Evolutionary conservation across 805 yeast genomes (phyloP).

Genomic region (Nakazawaea ishiwadae): DNA sequence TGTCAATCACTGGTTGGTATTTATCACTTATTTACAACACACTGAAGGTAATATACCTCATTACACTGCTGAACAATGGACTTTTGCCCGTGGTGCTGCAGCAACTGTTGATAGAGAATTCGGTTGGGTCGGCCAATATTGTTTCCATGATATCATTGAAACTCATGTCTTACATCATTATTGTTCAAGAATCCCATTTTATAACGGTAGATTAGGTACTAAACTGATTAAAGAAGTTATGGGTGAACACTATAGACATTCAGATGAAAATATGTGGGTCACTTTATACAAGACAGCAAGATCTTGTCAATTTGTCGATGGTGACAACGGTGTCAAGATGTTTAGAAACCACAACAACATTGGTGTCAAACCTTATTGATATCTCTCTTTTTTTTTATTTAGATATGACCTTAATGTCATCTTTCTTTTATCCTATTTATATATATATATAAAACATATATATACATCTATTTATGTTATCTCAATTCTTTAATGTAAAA

Average conservation of each 20-base stretch:
- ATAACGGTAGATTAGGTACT: conserved; percentile 77
- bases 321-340: conserved; percentile 68
- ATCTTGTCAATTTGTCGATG: conserved; percentile 70
- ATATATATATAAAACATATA: too few species aligned
- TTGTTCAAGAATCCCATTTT: conserved; percentile 80
- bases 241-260: conserved; percentile 73
- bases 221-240: conserved; percentile 76
- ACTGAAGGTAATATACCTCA: conserved; percentile 78
- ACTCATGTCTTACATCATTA: conserved; percentile 88
- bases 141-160: conserved; percentile 87
- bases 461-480: too few species aligned
- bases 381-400: not conserved
- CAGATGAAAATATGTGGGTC: conserved; percentile 70
- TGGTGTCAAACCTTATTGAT: conserved; percentile 33
- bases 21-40: conserved; percentile 82
- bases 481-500: too few species aligned
- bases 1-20: conserved; percentile 88
- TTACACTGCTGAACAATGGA: conserved; percentile 74
- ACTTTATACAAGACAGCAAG: conserved; percentile 60
- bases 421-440: not conserved
- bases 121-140: conserved; percentile 71
- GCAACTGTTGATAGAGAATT: conserved; percentile 83
- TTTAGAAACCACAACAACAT: conserved; percentile 65
- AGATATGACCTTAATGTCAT: not conserved
- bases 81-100: conserved; percentile 85